Percentiles rank a stretch among this genome's conserved stretches.
Evolutionary conservation across 1,284 basidiomycete species (phyloP).

Genomic region (Earliella scabrosa): DNA sequence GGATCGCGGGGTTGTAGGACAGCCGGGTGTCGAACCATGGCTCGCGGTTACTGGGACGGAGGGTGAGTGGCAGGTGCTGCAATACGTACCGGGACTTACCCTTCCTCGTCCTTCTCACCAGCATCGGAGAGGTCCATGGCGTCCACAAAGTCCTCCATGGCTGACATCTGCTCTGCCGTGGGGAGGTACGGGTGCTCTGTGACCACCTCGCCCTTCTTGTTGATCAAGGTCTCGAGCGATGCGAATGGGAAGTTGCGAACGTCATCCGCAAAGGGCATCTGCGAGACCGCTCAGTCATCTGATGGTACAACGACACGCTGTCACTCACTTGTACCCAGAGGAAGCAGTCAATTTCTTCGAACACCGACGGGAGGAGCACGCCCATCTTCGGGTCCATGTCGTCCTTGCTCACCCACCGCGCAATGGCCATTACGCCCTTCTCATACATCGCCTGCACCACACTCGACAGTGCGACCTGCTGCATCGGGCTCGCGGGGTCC

Average conservation of each 20-base stretch:
- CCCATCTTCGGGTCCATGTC: constrained; percentile 87
- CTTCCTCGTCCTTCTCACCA: constrained; percentile 72
- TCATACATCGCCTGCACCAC: constrained; percentile 80
- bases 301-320: not conserved
- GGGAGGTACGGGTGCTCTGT: constrained; percentile 84
- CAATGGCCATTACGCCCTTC: constrained; percentile 62
- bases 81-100: constrained; percentile 49
- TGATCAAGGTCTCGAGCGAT: constrained; percentile 77
- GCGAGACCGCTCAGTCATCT: constrained; percentile 3
- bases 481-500: constrained; percentile 64
- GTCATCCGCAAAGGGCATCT: constrained; percentile 97
- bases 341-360: constrained; percentile 76
- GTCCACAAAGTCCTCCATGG: constrained; percentile 89
- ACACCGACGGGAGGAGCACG: constrained; percentile 64
- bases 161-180: constrained; percentile 74
- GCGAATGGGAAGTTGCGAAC: constrained; percentile 87
- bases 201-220: constrained; percentile 76
- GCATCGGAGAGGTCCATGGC: constrained; percentile 84
- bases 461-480: constrained; percentile 87
- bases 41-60: constrained; percentile 49
- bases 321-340: constrained; percentile 77
- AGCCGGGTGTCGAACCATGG: constrained; percentile 82
- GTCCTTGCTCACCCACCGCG: constrained; percentile 79
- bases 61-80: constrained; percentile 1
- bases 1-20: constrained; percentile 90